Evolutionary conservation across 2,329 filamentous ascomycete species (phyloP).

Genomic region (Dissoconium aciculare): DNA sequence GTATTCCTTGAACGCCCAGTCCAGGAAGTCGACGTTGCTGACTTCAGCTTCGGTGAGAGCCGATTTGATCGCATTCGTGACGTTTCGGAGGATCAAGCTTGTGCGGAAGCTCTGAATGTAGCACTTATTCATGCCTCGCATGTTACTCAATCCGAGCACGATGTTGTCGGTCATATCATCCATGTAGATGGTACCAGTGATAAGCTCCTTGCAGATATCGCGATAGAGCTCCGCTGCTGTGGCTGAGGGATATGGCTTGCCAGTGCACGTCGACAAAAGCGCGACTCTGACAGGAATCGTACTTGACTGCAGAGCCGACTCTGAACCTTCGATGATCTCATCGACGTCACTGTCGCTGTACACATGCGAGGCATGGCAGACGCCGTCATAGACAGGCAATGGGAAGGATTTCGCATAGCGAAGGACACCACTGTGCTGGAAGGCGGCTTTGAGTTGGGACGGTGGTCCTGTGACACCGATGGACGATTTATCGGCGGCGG

Average conservation of each 20-base stretch:
- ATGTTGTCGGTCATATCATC: constrained; percentile 17
- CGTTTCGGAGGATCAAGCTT: too few species aligned
- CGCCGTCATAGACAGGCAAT: constrained; percentile 17
- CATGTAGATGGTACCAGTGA: constrained; percentile 18
- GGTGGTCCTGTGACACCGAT: constrained; percentile 23
- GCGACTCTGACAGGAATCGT: constrained; percentile 16
- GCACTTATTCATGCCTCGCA: too few species aligned
- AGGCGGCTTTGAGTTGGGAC: constrained; percentile 15
- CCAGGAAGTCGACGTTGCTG: too few species aligned
- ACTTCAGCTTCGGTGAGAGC: too few species aligned
- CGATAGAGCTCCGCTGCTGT: constrained; percentile 13
- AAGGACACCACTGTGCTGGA: constrained; percentile 15
- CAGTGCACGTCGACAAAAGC: constrained; percentile 22
- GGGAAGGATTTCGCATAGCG: constrained; percentile 13
- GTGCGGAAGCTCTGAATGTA: too few species aligned
- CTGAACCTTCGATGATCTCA: constrained; percentile 13
- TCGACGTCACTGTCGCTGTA: constrained; percentile 19
- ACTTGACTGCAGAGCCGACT: constrained; percentile 2
- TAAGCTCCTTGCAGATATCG: constrained; percentile 11
- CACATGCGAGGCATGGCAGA: constrained; percentile 21
- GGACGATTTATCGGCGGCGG: constrained; percentile 16
- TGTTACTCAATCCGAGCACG: too few species aligned
- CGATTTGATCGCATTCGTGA: too few species aligned
- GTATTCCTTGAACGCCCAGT: too few species aligned
- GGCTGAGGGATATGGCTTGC: constrained; percentile 16